Base-by-base conservation (phyloP, 495 filamentous ascomycete species). In the Trichoderma asperelloides region DNA sequence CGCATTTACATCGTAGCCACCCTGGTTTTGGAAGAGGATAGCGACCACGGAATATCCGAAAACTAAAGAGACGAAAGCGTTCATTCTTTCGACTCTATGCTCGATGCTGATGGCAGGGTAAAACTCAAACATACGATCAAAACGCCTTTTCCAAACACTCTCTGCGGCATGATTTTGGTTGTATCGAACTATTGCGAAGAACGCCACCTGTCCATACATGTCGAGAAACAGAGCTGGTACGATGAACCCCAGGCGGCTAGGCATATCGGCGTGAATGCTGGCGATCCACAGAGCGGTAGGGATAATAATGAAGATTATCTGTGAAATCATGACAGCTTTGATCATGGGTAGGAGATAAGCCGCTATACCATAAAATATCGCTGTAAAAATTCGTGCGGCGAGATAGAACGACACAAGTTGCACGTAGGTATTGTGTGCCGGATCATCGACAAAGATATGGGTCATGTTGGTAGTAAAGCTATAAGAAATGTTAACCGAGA, bases 81-180 rank as follows among this genome's bases (percentile, higher is more conserved):
- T 82, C 21, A 82, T 85, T n/a, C 85, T 72, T 70, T 86, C 85
- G 49, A 80, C 81, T 65, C 81, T 80, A 70, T 87, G 85, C 74
- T 88, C 85, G 69, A 88, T 87, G 69, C 86, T 87, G 28, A 83
- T 74, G n/a, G 81, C 80, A 30, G 85, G 85, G 45, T 77, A 81
- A 74, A 86, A 87, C 67, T 86, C 84, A 68, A 85, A 86, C 5
- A 68, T 69, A 40, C 72, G 70, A n/a, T 74, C 73, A 2, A 78
- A 30, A 47, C 70, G 47, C 25, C 69, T 62, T 64, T 70, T 71
- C 47, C 47, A 51, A 8, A 3, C 23, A 4, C 47, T 9, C 47
- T 51, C 47, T 11, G 47, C n/a, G n/a, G 18, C 47, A 11, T 51
- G 16, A 2, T 21, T 21, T 51, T 51, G 47, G 16, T 64, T 30